Conservation (phyloP, 2,329 filamentous ascomycete species). For the Fusarium sulawesiense region DNA sequence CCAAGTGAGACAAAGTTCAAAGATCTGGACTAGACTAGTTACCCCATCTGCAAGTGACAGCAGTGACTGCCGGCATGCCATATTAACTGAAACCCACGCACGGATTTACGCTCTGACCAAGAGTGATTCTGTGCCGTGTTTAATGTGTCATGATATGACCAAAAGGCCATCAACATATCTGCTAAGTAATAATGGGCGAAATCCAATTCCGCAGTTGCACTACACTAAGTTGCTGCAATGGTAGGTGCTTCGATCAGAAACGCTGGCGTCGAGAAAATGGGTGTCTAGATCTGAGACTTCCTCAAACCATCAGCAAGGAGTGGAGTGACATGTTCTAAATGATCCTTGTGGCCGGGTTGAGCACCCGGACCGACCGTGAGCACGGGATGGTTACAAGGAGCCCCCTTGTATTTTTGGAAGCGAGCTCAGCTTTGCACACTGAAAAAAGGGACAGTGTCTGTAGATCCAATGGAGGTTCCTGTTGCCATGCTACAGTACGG, state of each 20-base stretch:
- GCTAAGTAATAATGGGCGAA: constrained; percentile 6
- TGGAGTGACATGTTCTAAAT: constrained; percentile 18
- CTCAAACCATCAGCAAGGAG: constrained; percentile 27
- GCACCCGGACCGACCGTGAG: constrained; percentile 35
- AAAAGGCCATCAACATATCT: not conserved
- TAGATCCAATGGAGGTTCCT: constrained; percentile 11
- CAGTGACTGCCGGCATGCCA: not conserved
- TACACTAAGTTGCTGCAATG: not conserved
- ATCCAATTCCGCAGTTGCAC: not conserved
- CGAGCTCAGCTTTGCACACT: constrained; percentile 31
- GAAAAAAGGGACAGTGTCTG: constrained; percentile 22
- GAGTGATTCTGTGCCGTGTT: not conserved
- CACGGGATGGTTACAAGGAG: constrained; percentile 29
- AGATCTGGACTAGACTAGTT: not conserved
- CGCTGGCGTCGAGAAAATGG: constrained; percentile 35
- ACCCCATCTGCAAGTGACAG: not conserved
- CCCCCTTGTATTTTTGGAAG: constrained; percentile 21
- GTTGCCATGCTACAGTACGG: not conserved
- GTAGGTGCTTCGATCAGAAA: constrained; percentile 34
- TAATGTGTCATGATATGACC: not conserved
- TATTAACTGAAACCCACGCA: constrained; percentile 9
- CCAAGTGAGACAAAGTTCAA: not conserved
- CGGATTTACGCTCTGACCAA: not conserved
- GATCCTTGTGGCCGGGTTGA: constrained; percentile 36
- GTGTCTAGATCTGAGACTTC: constrained; percentile 30